Evolutionary conservation across 768 basidiomycete genomes (phyloP), one percentile per base, ranked within the genome.

Genomic region (Panus rudis): DNA sequence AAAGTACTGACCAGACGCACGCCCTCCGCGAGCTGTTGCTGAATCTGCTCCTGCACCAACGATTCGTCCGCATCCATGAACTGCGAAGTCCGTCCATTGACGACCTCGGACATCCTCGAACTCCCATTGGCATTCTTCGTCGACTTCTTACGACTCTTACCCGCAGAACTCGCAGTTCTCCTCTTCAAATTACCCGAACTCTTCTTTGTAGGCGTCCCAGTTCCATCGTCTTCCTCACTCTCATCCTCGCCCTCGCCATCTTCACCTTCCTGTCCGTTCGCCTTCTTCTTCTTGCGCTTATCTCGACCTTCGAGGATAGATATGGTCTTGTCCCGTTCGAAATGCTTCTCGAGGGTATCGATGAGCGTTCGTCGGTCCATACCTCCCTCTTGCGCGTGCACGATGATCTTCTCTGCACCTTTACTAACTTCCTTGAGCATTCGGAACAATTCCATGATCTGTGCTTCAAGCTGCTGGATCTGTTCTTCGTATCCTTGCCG

Each of bases 381-480:
- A 6, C 71, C 62, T 6, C 70, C 74, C n/a, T n/a, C n/a, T n/a
- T n/a, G n/a, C 17, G 66, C 62, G 32, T 74, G 71, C 59, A 82
- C 86, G 16, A 87, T 65, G 46, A 92, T 78, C 48, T 73, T 76
- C 43, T 88, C 84, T 27, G 90, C 75, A 12, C 84, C 83, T 43
- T 75, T 79, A 13, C 84, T 81, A 26, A 85, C 75, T 55, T 94
- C 88, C 59, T 81, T 87, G 42, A 98, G 70, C 91, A 96, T 94
- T 52, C 84, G 75, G 68, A 93, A 98, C 14, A 97, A 64, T 58
- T 96, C 92, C 73, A 87, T 78, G 48, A 94, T 93, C 68, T 96
- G 89, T 11, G 83, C 75, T 57, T 96, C 92, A 12, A 94, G 79
- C 60, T 94, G 88, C 3, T 78, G 71, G 44, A 97, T 90, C 52